These are phyloP conservation scores for Apiotrichum montevideense DNA, from an alignment of 1,284 basidiomycete species.

Conservation along the genomic window DNA sequence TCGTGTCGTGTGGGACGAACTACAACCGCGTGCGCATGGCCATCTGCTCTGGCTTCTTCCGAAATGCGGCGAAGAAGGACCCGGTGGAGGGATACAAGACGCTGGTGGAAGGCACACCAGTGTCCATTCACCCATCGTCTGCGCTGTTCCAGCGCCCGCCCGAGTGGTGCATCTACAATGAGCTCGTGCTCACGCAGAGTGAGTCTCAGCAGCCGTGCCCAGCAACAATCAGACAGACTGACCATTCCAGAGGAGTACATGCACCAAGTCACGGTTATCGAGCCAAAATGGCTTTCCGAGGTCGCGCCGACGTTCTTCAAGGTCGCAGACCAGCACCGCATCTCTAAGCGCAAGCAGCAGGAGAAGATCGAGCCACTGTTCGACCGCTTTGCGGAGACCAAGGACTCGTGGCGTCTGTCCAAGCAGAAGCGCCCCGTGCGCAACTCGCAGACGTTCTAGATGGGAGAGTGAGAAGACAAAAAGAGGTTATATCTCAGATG, in stretches of 20 bases:
- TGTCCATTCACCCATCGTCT: slow-evolving; percentile 97
- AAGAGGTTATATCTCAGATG: too few species aligned
- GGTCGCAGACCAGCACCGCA: slow-evolving; percentile 89
- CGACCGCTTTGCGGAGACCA: slow-evolving; percentile 46
- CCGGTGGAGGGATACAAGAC: slow-evolving; percentile 81
- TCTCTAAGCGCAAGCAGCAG: slow-evolving; percentile 92
- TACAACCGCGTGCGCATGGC: slow-evolving; percentile 90
- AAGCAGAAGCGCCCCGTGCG: slow-evolving; percentile 43
- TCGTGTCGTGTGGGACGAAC: slow-evolving; percentile 68
- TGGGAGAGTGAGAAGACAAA: too few species aligned
- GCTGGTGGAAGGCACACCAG: slow-evolving; percentile 91
- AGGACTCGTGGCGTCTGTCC: slow-evolving; percentile 49
- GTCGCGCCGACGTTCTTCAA: slow-evolving; percentile 95
- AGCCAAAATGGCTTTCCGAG: slow-evolving; percentile 98
- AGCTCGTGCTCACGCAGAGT: slow-evolving; percentile 64
- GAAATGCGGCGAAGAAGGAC: slow-evolving; percentile 87
- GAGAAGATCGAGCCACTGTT: slow-evolving; percentile 87
- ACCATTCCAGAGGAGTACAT: slow-evolving; percentile 66
- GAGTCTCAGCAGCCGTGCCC: slow-evolving; percentile 29
- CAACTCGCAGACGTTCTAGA: slow-evolving; percentile 40
- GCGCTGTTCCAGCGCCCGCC: slow-evolving; percentile 90
- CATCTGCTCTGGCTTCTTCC: slow-evolving; percentile 94
- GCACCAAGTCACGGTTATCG: slow-evolving; percentile 88
- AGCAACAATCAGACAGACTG: too few species aligned
- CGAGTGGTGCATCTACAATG: slow-evolving; percentile 72